Evolutionary conservation across 2,329 filamentous ascomycete genomes (phyloP).

Genomic region (Penicillium sp.): DNA sequence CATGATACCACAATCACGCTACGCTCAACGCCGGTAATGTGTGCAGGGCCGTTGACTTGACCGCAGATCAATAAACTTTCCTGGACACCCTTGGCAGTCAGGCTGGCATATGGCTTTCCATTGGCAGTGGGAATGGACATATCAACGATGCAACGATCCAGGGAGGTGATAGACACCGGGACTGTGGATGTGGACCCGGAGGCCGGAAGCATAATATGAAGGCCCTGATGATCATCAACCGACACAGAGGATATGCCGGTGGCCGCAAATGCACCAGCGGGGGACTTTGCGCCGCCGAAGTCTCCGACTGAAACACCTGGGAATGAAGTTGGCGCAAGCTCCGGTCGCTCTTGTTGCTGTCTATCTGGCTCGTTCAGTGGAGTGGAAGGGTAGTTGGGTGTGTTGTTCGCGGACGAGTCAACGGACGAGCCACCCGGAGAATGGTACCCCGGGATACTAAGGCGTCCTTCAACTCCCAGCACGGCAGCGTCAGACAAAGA

Average conservation of each 20-base stretch:
- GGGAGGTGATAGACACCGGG: constrained; percentile 68
- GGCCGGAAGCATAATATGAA: constrained; percentile 74
- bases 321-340: constrained; percentile 36
- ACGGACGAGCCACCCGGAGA: constrained; percentile 43
- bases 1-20: constrained; percentile 76
- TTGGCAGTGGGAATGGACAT: constrained; percentile 63
- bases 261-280: constrained; percentile 56
- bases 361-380: constrained; percentile 35
- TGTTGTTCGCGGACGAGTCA: constrained; percentile 36
- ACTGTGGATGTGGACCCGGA: constrained; percentile 69
- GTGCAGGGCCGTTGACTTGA: constrained; percentile 72
- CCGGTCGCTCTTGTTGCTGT: constrained; percentile 33
- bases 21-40: constrained; percentile 72
- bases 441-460: constrained; percentile 41
- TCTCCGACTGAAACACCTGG: constrained; percentile 23
- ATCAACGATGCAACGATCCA: constrained; percentile 72
- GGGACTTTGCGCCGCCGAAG: constrained; percentile 18
- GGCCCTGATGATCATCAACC: constrained; percentile 63
- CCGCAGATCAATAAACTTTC: constrained; percentile 74
- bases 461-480: constrained; percentile 48
- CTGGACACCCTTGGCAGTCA: constrained; percentile 66
- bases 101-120: constrained; percentile 65
- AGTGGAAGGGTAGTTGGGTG: constrained; percentile 36
- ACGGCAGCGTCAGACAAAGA: constrained; percentile 57
- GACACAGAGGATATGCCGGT: constrained; percentile 52